phyloP scores from a whole-genome alignment of 2,329 filamentous ascomycete genomes.

The Diaporthe ilicicola region DNA sequence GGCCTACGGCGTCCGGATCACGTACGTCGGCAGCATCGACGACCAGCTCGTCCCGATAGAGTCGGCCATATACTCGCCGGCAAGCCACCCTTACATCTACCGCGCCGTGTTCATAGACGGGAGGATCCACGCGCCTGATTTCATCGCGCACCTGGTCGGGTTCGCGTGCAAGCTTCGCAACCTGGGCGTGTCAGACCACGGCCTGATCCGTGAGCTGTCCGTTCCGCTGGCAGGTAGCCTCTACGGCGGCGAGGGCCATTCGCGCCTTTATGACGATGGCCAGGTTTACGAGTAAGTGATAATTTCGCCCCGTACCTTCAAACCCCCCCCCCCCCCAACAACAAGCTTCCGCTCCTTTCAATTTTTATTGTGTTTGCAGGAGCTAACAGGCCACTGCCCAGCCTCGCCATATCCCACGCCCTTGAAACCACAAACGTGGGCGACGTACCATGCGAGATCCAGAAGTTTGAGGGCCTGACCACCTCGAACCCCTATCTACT shows the following conservation, averaged over 20 bases:
- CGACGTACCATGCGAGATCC: conserved; percentile 57
- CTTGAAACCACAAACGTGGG: conserved; percentile 73
- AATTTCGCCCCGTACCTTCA: conserved; percentile 23
- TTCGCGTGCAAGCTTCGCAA: conserved; percentile 95
- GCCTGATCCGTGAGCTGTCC: conserved; percentile 89
- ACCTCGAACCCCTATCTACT: conserved; percentile 86
- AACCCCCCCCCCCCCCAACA: background rate
- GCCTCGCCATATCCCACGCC: conserved; percentile 75
- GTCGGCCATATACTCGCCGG: conserved; percentile 87
- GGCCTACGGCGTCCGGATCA: conserved; percentile 81
- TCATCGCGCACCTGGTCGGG: conserved; percentile 90
- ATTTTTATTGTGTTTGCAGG: too few relatives aligned
- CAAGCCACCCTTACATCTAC: conserved; percentile 91
- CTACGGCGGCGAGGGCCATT: conserved; percentile 93
- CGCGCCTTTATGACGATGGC: conserved; percentile 88
- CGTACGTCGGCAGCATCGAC: conserved; percentile 93
- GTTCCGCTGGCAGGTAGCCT: conserved; percentile 88
- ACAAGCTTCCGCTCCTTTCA: too few relatives aligned
- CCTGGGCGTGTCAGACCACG: conserved; percentile 90
- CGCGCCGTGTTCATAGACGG: conserved; percentile 97
- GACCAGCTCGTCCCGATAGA: conserved; percentile 96
- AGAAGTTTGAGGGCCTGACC: conserved; percentile 57
- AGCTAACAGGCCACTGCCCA: conserved; percentile 31
- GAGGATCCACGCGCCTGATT: conserved; percentile 89
- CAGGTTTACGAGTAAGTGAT: conserved; percentile 77